These are phyloP conservation scores for Ustilago hordei DNA, from an alignment of 1,284 basidiomycete genomes.

Conservation along the genomic window DNA sequence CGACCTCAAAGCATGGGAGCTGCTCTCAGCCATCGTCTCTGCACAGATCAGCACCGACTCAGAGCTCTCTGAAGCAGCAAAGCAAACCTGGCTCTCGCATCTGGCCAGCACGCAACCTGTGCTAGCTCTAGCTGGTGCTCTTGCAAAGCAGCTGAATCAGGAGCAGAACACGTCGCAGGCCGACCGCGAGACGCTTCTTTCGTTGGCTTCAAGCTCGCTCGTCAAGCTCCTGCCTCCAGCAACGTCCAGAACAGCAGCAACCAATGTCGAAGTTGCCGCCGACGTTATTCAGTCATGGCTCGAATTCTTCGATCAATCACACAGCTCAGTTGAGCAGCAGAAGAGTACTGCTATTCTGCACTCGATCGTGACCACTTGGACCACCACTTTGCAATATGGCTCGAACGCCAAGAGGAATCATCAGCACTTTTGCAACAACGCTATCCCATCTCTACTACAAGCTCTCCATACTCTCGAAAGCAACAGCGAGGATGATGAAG, in stretches of 20 bases:
- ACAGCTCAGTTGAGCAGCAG: constrained; percentile 9
- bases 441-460: constrained; percentile 26
- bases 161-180: background rate
- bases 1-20: constrained; percentile 45
- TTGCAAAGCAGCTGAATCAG: constrained; percentile 25
- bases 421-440: constrained; percentile 42
- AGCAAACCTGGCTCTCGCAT: constrained; percentile 44
- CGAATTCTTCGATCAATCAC: constrained; percentile 22
- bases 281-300: constrained; percentile 52
- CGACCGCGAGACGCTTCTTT: constrained; percentile 8
- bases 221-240: constrained; percentile 38
- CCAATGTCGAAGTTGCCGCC: constrained; percentile 54
- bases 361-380: constrained; percentile 39
- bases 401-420: constrained; percentile 56
- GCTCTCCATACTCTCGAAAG: constrained; percentile 15
- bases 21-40: constrained; percentile 32
- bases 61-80: constrained; percentile 34
- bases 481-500: background rate
- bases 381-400: constrained; percentile 47
- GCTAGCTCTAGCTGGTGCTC: constrained; percentile 26
- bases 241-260: constrained; percentile 48
- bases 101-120: constrained; percentile 44
- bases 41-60: constrained; percentile 19
- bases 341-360: constrained; percentile 14
- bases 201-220: constrained; percentile 11